phyloP scores from a whole-genome alignment of 257 asterid genomes.

The Solanum medicagineum region DNA sequence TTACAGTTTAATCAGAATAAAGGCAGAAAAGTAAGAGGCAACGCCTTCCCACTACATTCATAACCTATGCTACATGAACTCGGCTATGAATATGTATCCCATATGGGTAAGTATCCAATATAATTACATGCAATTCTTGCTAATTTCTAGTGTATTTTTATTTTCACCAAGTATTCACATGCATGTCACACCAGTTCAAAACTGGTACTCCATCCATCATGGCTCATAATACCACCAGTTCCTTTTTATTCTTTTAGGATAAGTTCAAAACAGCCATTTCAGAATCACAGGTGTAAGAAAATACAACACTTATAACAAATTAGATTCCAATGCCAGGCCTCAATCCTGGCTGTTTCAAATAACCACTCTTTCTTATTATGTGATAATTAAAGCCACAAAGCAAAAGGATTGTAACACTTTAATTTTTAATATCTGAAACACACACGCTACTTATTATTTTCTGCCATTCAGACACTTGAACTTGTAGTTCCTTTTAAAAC shows the following conservation, averaged over 20 bases:
- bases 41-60: not conserved
- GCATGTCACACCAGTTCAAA: not conserved
- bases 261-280: not conserved
- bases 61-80: not conserved
- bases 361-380: not conserved
- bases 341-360: not conserved
- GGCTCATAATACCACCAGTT: not conserved
- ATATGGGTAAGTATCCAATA: not conserved
- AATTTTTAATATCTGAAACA: not conserved
- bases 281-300: not conserved
- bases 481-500: not conserved
- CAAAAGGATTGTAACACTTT: not conserved
- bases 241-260: not conserved
- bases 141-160: not conserved
- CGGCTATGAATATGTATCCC: not conserved
- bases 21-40: not conserved
- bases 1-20: not conserved
- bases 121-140: not conserved
- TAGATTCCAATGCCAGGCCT: not conserved
- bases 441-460: not conserved
- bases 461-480: not conserved
- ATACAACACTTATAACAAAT: not conserved
- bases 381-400: not conserved
- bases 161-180: not conserved
- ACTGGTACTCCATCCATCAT: not conserved